These are phyloP conservation scores for Beauveria sp. DNA, from an alignment of 2,329 filamentous ascomycete species.

Conservation along the genomic window DNA sequence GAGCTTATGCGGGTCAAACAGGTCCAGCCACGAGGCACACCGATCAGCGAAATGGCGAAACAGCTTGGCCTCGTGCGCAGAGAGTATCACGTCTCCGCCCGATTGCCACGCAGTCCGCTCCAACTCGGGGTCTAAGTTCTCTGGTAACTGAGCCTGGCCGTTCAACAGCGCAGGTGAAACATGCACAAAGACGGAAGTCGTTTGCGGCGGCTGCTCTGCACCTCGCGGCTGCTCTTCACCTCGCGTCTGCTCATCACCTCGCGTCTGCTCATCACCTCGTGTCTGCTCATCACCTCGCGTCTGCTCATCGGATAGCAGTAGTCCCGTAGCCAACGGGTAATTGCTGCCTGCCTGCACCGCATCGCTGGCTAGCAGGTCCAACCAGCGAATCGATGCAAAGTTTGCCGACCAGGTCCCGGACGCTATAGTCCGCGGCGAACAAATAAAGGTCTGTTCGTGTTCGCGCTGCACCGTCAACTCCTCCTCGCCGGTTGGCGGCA, in stretches of 20 bases:
- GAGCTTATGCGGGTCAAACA: conserved; percentile 11
- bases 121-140: conserved; percentile 10
- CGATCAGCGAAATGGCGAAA: conserved; percentile 23
- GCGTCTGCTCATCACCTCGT: not conserved
- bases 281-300: not conserved
- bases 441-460: not conserved
- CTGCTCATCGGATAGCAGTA: not conserved
- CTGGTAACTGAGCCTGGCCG: conserved; percentile 4
- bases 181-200: conserved; percentile 1
- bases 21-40: conserved; percentile 12
- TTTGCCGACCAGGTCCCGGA: conserved; percentile 22
- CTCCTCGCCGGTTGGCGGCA: not conserved
- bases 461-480: not conserved
- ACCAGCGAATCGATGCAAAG: conserved; percentile 16
- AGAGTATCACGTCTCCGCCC: conserved; percentile 17
- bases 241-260: not conserved
- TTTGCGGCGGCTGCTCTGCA: not conserved
- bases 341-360: conserved; percentile 21
- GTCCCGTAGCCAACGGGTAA: conserved; percentile 21
- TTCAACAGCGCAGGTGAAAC: conserved; percentile 7
- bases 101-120: conserved; percentile 22
- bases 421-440: conserved; percentile 11
- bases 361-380: conserved; percentile 14
- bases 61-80: conserved; percentile 20
- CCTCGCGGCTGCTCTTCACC: not conserved